These are phyloP conservation scores for Stevia rebaudiana DNA, from an alignment of 140 eudicot species.

Conservation along the genomic window DNA sequence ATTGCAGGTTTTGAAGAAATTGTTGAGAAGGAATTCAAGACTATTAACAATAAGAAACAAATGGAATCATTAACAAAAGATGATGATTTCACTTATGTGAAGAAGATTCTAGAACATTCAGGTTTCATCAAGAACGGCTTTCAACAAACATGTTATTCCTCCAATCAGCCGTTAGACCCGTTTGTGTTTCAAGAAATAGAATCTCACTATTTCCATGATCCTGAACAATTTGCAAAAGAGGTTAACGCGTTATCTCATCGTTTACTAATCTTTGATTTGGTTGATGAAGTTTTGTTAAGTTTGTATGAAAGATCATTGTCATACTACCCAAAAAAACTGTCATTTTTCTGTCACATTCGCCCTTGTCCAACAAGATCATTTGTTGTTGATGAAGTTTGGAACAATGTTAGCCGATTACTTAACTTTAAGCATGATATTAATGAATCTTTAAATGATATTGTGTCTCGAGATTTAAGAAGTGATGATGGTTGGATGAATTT, in stretches of 20 bases:
- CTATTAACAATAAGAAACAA: constrained; percentile 12
- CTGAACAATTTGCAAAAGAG: constrained; percentile 30
- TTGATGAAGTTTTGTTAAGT: constrained; percentile 45
- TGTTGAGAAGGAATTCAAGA: constrained; percentile 9
- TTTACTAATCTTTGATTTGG: constrained; percentile 56
- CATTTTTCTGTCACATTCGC: constrained; percentile 40
- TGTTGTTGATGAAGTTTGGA: constrained; percentile 45
- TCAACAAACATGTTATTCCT: constrained; percentile 38
- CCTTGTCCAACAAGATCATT: constrained; percentile 31
- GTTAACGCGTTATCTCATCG: constrained; percentile 35
- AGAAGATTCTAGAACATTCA: constrained; percentile 49
- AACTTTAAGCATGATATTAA: constrained; percentile 35
- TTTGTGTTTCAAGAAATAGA: constrained; percentile 53
- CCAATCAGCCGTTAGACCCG: constrained; percentile 56
- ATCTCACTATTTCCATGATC: constrained; percentile 49
- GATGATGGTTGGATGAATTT: constrained; percentile 79
- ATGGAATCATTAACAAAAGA: constrained; percentile 20
- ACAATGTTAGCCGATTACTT: constrained; percentile 21
- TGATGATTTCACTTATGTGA: constrained; percentile 53
- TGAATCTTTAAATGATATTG: constrained; percentile 29
- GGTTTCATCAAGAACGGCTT: constrained; percentile 43
- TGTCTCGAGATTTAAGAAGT: constrained; percentile 40
- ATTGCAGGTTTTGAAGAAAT: constrained; percentile 15
- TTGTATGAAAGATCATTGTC: constrained; percentile 48
- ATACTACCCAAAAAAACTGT: constrained; percentile 65